A percentile compares a stretch with the other conserved stretches of the same genome.
phyloP scores from a whole-genome alignment of 441 rosid genomes.

The Gossypium gossypioides region DNA sequence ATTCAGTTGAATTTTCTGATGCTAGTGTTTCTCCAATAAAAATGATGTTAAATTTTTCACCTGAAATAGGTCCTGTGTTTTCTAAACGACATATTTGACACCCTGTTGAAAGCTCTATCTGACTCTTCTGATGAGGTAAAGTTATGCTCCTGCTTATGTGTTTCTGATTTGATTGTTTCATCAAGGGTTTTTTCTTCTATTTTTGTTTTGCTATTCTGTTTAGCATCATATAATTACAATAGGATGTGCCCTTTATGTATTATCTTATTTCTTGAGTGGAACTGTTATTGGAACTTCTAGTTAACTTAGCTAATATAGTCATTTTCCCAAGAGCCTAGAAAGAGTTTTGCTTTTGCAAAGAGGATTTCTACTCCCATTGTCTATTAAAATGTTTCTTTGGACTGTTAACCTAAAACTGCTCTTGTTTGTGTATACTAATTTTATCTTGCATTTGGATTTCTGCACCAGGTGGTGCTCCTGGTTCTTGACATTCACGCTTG shows the following conservation, averaged over 20 bases:
- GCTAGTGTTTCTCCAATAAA: background rate
- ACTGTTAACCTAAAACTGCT: background rate
- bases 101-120: constrained; percentile 78
- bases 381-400: background rate
- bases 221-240: background rate
- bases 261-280: background rate
- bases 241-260: background rate
- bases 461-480: constrained; percentile 78
- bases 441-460: constrained; percentile 1
- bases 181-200: background rate
- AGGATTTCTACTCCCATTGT: background rate
- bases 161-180: constrained; percentile 8
- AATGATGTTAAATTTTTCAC: constrained; percentile 9
- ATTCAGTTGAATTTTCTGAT: background rate
- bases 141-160: constrained; percentile 6
- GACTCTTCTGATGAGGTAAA: constrained; percentile 91
- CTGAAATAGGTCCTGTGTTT: constrained; percentile 65
- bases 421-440: background rate
- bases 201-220: background rate
- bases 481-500: constrained; percentile 98
- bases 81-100: constrained; percentile 80
- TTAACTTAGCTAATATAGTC: background rate
- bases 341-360: background rate
- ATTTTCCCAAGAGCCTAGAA: background rate
- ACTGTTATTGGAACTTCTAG: background rate